Percentiles rank a stretch among this genome's conserved stretches.
Evolutionary conservation across 768 basidiomycete species (phyloP).

Genomic region (Tephrocybe sp.): DNA sequence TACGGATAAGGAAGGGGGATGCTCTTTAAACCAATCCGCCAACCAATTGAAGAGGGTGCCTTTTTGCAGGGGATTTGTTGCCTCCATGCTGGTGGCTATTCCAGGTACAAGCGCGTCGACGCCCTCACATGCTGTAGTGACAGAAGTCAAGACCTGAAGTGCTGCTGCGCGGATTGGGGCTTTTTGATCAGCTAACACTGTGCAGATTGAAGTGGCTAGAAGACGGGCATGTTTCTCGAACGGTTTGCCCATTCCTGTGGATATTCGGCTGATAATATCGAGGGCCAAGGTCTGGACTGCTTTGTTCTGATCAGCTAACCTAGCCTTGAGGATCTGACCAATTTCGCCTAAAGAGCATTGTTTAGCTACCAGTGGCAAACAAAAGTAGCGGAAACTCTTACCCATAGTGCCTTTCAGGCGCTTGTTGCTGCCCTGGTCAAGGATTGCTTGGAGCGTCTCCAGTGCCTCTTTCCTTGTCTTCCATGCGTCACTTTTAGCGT

Average conservation of each 20-base stretch:
- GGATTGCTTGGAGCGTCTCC: slow-evolving; percentile 75
- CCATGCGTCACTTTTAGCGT: slow-evolving; percentile 93
- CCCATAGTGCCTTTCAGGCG: slow-evolving; percentile 90
- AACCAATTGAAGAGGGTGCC: slow-evolving; percentile 80
- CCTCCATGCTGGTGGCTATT: slow-evolving; percentile 79
- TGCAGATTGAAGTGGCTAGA: slow-evolving; percentile 74
- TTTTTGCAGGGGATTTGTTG: slow-evolving; percentile 85
- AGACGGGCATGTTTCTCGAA: slow-evolving; percentile 89
- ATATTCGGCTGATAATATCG: slow-evolving; percentile 87
- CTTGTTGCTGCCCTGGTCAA: slow-evolving; percentile 92
- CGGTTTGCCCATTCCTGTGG: slow-evolving; percentile 91
- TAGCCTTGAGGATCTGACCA: slow-evolving; percentile 80
- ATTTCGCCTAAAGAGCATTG: slow-evolving; percentile 70
- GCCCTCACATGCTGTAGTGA: slow-evolving; percentile 81
- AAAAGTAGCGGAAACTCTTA: slow-evolving; percentile 28
- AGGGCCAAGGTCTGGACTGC: slow-evolving; percentile 89
- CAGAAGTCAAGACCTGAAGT: slow-evolving; percentile 75
- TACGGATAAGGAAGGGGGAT: slow-evolving; percentile 48
- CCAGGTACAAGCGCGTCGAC: slow-evolving; percentile 81
- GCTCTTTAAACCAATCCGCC: slow-evolving; percentile 73
- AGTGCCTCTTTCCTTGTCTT: slow-evolving; percentile 95
- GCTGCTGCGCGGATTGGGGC: slow-evolving; percentile 80
- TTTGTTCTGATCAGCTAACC: slow-evolving; percentile 92
- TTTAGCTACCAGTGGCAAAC: slow-evolving; percentile 7
- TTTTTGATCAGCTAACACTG: slow-evolving; percentile 92